A percentile compares a stretch with the other conserved stretches of the same genome.
These are phyloP conservation scores for Colletotrichum sp. DNA, from an alignment of 2,329 filamentous ascomycete genomes.

Conservation along the genomic window DNA sequence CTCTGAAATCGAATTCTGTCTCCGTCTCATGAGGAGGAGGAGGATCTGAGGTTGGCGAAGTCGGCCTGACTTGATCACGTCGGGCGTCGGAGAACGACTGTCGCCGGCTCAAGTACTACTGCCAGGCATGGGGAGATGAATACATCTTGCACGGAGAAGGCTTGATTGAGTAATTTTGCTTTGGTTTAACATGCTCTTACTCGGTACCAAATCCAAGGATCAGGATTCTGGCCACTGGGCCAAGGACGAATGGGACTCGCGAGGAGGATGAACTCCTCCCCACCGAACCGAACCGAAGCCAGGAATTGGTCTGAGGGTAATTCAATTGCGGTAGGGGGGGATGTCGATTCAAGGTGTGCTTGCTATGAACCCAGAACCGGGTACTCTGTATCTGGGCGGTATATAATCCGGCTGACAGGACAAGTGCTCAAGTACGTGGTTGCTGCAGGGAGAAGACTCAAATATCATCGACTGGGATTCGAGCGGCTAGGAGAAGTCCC, in stretches of 20 bases:
- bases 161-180: background rate
- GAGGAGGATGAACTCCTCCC: background rate
- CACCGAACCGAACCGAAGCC: background rate
- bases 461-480: background rate
- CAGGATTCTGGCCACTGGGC: background rate
- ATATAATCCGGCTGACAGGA: background rate
- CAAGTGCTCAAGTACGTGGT: background rate
- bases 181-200: background rate
- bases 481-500: background rate
- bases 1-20: background rate
- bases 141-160: background rate
- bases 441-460: background rate
- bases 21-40: background rate
- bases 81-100: background rate
- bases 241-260: background rate
- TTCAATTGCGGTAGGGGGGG: background rate
- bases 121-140: background rate
- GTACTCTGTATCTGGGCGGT: background rate
- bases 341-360: background rate
- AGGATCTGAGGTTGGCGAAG: background rate
- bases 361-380: background rate
- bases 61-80: background rate
- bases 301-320: background rate
- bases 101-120: background rate
- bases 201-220: background rate